Evolutionary conservation across 2,329 filamentous ascomycete genomes (phyloP).

Genomic region (Fusarium pilosicola): DNA sequence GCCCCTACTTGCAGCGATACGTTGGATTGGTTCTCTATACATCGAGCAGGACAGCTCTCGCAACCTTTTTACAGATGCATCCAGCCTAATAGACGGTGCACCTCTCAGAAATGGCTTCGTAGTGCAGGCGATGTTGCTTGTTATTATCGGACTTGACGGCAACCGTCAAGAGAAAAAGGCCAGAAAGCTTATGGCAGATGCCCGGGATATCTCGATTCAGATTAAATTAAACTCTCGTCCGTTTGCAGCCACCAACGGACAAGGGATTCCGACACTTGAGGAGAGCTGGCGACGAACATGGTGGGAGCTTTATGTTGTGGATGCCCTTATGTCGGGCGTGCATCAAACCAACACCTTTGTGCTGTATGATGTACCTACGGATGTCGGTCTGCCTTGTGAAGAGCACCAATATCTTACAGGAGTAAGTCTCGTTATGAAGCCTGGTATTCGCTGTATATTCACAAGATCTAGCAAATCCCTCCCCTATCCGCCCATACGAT

Average conservation of each 20-base stretch:
- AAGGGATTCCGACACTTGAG: background rate
- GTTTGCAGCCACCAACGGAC: background rate
- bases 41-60: background rate
- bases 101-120: background rate
- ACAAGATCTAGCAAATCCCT: background rate
- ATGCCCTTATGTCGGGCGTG: slow-evolving; percentile 3
- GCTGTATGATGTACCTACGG: background rate
- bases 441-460: background rate
- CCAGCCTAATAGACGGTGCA: background rate
- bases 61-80: background rate
- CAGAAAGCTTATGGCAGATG: background rate
- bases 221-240: background rate
- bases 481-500: background rate
- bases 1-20: background rate
- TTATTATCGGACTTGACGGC: background rate
- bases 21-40: slow-evolving; percentile 4
- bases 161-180: background rate
- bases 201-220: background rate
- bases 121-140: slow-evolving; percentile 1
- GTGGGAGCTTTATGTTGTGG: slow-evolving; percentile 13
- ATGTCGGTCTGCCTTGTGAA: slow-evolving; percentile 1
- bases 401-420: background rate
- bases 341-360: slow-evolving; percentile 6
- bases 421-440: background rate
- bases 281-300: slow-evolving; percentile 13